Evolutionary conservation across 371 early-diverging fungal species (phyloP).

Genomic region (Mortierella sp.): DNA sequence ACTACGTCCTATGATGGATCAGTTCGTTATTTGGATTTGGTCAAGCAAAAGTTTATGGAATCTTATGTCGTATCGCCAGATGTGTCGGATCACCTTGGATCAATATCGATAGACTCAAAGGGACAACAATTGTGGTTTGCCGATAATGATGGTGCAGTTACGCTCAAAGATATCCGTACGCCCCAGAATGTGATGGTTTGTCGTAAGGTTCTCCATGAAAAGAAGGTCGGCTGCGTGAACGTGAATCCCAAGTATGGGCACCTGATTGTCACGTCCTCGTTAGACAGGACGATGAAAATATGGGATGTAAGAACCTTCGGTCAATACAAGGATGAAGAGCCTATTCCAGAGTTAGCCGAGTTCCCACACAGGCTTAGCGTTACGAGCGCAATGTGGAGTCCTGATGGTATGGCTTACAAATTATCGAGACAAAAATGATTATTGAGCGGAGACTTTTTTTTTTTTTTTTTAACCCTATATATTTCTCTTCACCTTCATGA

Average conservation of each 20-base stretch:
- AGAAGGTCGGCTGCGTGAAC: slow-evolving; percentile 79
- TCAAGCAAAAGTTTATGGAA: slow-evolving; percentile 63
- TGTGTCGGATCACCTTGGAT: slow-evolving; percentile 56
- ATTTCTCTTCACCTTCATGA: not conserved
- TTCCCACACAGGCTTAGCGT: slow-evolving; percentile 71
- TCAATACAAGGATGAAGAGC: slow-evolving; percentile 36
- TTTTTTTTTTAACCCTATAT: too few relatives aligned
- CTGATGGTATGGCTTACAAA: slow-evolving; percentile 61
- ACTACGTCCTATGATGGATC: slow-evolving; percentile 78
- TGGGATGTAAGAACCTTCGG: slow-evolving; percentile 81
- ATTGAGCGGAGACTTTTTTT: too few relatives aligned
- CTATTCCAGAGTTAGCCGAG: slow-evolving; percentile 54
- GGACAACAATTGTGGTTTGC: slow-evolving; percentile 71
- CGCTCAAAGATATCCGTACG: slow-evolving; percentile 65
- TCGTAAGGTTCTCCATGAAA: slow-evolving; percentile 60
- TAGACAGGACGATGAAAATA: slow-evolving; percentile 76
- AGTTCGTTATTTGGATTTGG: slow-evolving; percentile 72
- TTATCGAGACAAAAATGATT: not conserved
- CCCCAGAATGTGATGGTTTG: slow-evolving; percentile 36
- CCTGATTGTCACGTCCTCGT: slow-evolving; percentile 73
- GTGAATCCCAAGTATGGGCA: slow-evolving; percentile 73
- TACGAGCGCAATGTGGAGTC: slow-evolving; percentile 80
- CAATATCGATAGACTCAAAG: slow-evolving; percentile 61
- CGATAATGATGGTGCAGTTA: slow-evolving; percentile 71
- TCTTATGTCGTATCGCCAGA: slow-evolving; percentile 56